Evolutionary conservation across 108 stramenopile genomes (phyloP).

Genomic region (Halocafeteria seosinensis): DNA sequence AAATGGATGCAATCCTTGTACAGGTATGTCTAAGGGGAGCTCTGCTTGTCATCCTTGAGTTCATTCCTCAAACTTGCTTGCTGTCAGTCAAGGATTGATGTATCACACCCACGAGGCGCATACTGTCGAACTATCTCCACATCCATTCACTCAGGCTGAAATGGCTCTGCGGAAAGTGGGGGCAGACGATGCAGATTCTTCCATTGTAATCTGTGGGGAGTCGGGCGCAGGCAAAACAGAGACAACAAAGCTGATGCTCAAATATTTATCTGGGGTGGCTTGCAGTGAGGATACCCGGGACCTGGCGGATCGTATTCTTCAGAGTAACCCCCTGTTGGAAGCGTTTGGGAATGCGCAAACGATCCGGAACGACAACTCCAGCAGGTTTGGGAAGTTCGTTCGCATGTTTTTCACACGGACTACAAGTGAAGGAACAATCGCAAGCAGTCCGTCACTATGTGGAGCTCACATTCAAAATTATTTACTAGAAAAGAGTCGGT

Average conservation of each 20-base stretch:
- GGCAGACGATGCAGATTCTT: too few relatives aligned
- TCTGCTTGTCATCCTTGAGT: too few relatives aligned
- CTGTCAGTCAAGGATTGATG: too few relatives aligned
- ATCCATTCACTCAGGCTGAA: too few relatives aligned
- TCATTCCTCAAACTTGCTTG: too few relatives aligned
- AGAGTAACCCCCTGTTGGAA: constrained; percentile 14
- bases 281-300: background rate
- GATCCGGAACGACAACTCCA: constrained; percentile 9
- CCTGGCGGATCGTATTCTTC: constrained; percentile 3
- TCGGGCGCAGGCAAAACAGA: constrained; percentile 20
- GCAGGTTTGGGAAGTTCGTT: constrained; percentile 17
- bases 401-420: constrained; percentile 4
- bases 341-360: constrained; percentile 22
- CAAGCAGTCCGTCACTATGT: too few relatives aligned
- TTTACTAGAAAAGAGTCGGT: constrained; percentile 39
- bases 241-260: constrained; percentile 12
- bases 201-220: constrained; percentile 15
- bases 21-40: too few relatives aligned
- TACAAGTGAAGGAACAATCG: background rate
- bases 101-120: too few relatives aligned
- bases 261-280: constrained; percentile 4
- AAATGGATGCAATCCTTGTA: too few relatives aligned
- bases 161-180: too few relatives aligned
- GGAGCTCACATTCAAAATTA: constrained; percentile 31
- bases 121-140: too few relatives aligned